phyloP scores from a whole-genome alignment of 495 filamentous ascomycete species.

The Lophium mytilinum region DNA sequence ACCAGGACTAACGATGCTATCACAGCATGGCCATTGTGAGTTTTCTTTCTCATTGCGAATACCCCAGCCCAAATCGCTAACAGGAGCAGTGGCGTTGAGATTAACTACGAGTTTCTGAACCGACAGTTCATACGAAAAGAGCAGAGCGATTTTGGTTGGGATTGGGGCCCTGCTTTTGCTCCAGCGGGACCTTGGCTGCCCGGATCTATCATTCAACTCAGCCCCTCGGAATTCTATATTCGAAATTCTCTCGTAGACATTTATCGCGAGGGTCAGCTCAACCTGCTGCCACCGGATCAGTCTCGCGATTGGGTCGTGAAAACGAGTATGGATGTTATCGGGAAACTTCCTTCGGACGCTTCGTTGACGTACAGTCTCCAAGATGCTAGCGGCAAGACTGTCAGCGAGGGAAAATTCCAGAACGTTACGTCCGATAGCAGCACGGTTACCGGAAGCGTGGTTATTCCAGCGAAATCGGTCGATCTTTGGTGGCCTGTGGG shows the following conservation, averaged over 20 bases:
- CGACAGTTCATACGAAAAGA: constrained; percentile 60
- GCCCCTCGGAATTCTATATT: constrained; percentile 40
- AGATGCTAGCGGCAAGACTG: constrained; percentile 41
- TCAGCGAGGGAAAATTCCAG: constrained; percentile 38
- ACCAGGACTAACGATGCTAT: background rate
- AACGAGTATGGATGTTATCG: constrained; percentile 58
- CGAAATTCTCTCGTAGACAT: constrained; percentile 55
- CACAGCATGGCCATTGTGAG: background rate
- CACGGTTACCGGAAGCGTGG: constrained; percentile 45
- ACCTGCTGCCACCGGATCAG: constrained; percentile 53
- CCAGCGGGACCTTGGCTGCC: constrained; percentile 61
- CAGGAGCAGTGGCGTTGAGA: constrained; percentile 16
- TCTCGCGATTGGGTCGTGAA: constrained; percentile 59
- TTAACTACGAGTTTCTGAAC: constrained; percentile 46
- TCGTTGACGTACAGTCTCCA: constrained; percentile 45
- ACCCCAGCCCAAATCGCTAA: background rate
- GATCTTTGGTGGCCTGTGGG: constrained; percentile 59
- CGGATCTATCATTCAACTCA: constrained; percentile 51
- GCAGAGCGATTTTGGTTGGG: constrained; percentile 65
- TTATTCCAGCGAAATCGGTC: constrained; percentile 40
- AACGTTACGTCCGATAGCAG: constrained; percentile 40
- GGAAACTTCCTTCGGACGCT: constrained; percentile 41
- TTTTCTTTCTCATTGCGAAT: background rate
- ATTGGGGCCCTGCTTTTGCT: constrained; percentile 61
- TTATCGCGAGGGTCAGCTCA: constrained; percentile 52